Evolutionary conservation across 2,329 filamentous ascomycete genomes (phyloP).

Genomic region (Coniochaeta pulveracea): DNA sequence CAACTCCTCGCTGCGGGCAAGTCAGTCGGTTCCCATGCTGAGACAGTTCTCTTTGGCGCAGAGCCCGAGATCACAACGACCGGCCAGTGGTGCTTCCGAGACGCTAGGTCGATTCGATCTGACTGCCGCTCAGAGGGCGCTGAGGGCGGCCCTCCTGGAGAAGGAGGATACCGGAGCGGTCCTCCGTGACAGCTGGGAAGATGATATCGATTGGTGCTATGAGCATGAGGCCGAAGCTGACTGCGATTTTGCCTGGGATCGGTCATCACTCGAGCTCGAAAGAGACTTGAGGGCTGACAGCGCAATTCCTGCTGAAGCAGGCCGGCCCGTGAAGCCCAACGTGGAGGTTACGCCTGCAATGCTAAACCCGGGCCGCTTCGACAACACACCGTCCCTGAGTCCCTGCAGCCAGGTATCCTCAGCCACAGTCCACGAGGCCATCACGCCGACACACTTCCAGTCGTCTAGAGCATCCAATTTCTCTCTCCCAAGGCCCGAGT

Average conservation of each 20-base stretch:
- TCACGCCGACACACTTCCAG: constrained; percentile 28
- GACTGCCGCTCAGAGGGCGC: constrained; percentile 21
- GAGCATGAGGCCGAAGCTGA: constrained; percentile 57
- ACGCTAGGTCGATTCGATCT: constrained; percentile 35
- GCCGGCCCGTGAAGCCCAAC: constrained; percentile 6
- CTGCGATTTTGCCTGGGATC: constrained; percentile 56
- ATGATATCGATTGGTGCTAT: constrained; percentile 61
- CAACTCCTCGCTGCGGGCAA: constrained; percentile 38
- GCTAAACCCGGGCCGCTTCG: constrained; percentile 22
- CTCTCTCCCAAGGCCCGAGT: constrained; percentile 33
- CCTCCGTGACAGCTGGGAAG: constrained; percentile 49
- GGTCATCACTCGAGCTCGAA: constrained; percentile 37
- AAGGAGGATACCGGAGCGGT: constrained; percentile 16
- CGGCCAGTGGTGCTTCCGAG: constrained; percentile 36
- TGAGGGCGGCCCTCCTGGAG: constrained; percentile 16
- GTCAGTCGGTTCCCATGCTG: constrained; percentile 43
- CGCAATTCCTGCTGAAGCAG: constrained; percentile 14
- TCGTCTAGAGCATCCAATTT: constrained; percentile 34
- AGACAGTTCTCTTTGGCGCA: constrained; percentile 29
- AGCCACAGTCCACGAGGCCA: constrained; percentile 27
- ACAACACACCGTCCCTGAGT: constrained; percentile 37
- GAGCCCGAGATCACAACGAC: constrained; percentile 18
- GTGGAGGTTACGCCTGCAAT: constrained; percentile 11
- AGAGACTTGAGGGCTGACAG: constrained; percentile 20
- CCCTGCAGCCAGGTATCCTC: constrained; percentile 34